Evolutionary conservation across 2,329 filamentous ascomycete genomes (phyloP).

Genomic region (Tolypocladium ophioglossoides): DNA sequence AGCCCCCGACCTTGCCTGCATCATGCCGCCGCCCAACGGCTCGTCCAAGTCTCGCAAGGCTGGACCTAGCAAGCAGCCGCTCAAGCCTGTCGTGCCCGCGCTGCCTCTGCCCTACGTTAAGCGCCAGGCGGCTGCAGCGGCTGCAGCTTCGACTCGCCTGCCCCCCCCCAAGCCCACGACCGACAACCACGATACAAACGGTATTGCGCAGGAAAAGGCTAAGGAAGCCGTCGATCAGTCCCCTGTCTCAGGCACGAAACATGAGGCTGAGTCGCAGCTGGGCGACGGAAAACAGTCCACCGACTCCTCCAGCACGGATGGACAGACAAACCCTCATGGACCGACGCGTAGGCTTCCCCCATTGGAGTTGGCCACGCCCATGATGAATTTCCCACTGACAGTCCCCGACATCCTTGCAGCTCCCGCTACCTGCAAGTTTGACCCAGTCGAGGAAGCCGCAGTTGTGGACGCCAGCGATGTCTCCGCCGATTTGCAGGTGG

Average conservation of each 20-base stretch:
- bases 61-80: conserved; percentile 16
- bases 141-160: conserved; percentile 11
- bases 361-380: neutral
- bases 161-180: conserved; percentile 1
- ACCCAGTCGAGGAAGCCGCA: neutral
- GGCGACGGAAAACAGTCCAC: neutral
- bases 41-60: conserved; percentile 20
- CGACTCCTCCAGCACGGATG: neutral
- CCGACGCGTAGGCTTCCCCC: conserved; percentile 1
- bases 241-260: neutral
- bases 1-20: conserved; percentile 1
- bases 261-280: neutral
- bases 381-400: neutral
- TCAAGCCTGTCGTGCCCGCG: conserved; percentile 25
- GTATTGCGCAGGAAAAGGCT: neutral
- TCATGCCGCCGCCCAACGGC: conserved; percentile 24
- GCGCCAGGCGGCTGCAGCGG: conserved; percentile 23
- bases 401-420: neutral
- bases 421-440: neutral
- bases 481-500: neutral
- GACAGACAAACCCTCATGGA: neutral
- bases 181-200: neutral
- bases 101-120: conserved; percentile 28
- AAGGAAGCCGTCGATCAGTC: neutral
- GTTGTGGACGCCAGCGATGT: neutral